Base-by-base conservation (phyloP, 495 filamentous ascomycete species). In the Daldinia bambusicola region DNA sequence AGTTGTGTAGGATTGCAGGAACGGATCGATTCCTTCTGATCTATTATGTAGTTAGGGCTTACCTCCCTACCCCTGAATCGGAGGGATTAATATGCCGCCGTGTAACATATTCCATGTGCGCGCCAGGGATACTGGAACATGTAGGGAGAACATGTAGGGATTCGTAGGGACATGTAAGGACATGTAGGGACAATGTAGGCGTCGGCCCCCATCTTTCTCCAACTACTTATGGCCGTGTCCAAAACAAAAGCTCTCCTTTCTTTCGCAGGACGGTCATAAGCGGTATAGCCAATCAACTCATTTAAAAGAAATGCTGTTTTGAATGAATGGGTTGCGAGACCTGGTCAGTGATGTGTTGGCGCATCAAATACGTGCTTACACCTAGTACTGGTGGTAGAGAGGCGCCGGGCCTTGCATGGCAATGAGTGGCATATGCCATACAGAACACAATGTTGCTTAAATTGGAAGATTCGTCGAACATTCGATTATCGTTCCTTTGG, bases 1-100 rank as follows among this genome's bases (percentile, higher is more conserved):
- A 48, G 36, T 60, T 63, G 70, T 57, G 70, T 69, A 57, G 65
- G 61, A 72, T 57, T 63, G 64, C 69, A 72, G 63, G 69, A 60
- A 72, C 70, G 70, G 70, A 65, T 69, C 52, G 66, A 53, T 68
- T 69, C 69, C 70, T 68, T 69, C 56, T 72, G 65, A 72, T 69
- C 70, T 30, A 53, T 32, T 53, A 31, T 53, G 50, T 53, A 53
- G 50, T 38, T 73, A 74, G 75, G 61, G 75, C 75, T 77, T 77
- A 77, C 70, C 58, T 66, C 38, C 52, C 2, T n/a, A 51, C 48
- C 65, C 75, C 75, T 66, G 69, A 70, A 38, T 66, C 74, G 74
- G 75, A 71, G 68, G 30, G 75, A 77, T 74, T 70, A 70, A 76
- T 66, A 70, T 72, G 69, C 75, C 75, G 71, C 59, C 63, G 67